phyloP scores from a whole-genome alignment of 495 filamentous ascomycete species.

The Daldinia childiae region DNA sequence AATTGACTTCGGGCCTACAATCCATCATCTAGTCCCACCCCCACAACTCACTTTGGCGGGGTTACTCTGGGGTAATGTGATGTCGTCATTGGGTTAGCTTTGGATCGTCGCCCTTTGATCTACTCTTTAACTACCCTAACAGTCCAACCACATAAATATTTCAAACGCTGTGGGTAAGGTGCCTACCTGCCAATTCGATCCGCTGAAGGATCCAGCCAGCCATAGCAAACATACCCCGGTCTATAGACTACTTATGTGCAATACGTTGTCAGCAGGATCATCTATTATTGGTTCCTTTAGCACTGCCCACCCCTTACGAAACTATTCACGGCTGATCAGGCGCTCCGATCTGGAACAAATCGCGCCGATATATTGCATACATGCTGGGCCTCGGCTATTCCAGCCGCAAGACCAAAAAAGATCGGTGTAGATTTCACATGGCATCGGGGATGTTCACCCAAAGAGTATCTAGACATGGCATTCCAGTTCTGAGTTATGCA shows the following conservation, averaged over 20 bases:
- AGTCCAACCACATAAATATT: conserved; percentile 7
- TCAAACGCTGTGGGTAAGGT: conserved; percentile 1
- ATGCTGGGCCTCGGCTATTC: conserved; percentile 27
- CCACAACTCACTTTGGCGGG: conserved; percentile 24
- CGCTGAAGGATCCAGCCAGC: conserved; percentile 23
- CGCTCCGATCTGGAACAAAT: conserved; percentile 13
- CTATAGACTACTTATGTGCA: conserved; percentile 8
- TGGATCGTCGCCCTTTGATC: conserved; percentile 10
- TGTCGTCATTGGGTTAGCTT: conserved; percentile 20
- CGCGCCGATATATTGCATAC: conserved; percentile 21
- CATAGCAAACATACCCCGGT: background rate
- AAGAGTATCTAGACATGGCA: conserved; percentile 18
- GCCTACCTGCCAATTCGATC: conserved; percentile 24
- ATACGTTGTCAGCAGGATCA: conserved; percentile 7
- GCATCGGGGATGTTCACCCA: background rate
- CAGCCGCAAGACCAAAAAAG: conserved; percentile 24
- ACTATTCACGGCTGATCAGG: conserved; percentile 10
- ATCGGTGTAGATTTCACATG: conserved; percentile 32
- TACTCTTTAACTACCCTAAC: conserved; percentile 12
- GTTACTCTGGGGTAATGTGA: conserved; percentile 23
- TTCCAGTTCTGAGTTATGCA: conserved; percentile 29
- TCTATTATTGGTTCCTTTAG: conserved; percentile 24
- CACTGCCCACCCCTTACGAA: conserved; percentile 1
- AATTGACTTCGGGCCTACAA: conserved; percentile 8
- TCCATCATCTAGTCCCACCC: conserved; percentile 24